phyloP scores from a whole-genome alignment of 2,329 filamentous ascomycete genomes.

The Blastomyces emzantsi region DNA sequence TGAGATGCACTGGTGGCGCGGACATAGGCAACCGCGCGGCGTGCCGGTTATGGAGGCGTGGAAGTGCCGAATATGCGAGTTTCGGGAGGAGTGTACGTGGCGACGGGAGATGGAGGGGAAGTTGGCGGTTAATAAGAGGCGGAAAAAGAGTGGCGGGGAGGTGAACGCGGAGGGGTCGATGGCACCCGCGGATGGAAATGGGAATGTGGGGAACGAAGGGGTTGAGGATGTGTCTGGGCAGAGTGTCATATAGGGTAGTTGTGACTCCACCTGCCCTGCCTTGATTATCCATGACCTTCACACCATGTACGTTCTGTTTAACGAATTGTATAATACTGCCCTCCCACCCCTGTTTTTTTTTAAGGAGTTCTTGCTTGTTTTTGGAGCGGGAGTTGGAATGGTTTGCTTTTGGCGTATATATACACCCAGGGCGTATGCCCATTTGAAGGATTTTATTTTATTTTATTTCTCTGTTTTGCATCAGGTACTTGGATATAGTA shows the following conservation, averaged over 20 bases:
- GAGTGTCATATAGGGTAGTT: conserved; percentile 3
- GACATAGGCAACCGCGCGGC: conserved; percentile 60
- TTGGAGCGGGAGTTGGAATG: not conserved
- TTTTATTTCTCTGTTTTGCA: not conserved
- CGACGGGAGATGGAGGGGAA: conserved; percentile 59
- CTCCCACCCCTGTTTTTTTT: too few species aligned
- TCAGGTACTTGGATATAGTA: not conserved
- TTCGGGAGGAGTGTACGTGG: conserved; percentile 71
- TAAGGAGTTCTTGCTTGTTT: not conserved
- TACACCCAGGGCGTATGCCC: not conserved
- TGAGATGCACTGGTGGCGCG: conserved; percentile 83
- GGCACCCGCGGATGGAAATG: not conserved
- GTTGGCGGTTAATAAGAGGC: conserved; percentile 28
- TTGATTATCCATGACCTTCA: not conserved
- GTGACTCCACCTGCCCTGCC: too few species aligned
- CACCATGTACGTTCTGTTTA: not conserved
- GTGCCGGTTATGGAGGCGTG: conserved; percentile 77
- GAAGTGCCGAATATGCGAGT: conserved; percentile 81
- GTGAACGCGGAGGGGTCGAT: not conserved
- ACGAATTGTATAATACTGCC: not conserved
- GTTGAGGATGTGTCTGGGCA: not conserved
- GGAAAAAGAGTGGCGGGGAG: conserved; percentile 16
- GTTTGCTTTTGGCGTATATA: not conserved
- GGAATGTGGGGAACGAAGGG: not conserved
- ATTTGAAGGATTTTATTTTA: not conserved